Evolutionary conservation across 176 grass and related monocot genomes (phyloP).

Genomic region (Bothriochloa decipiens): DNA sequence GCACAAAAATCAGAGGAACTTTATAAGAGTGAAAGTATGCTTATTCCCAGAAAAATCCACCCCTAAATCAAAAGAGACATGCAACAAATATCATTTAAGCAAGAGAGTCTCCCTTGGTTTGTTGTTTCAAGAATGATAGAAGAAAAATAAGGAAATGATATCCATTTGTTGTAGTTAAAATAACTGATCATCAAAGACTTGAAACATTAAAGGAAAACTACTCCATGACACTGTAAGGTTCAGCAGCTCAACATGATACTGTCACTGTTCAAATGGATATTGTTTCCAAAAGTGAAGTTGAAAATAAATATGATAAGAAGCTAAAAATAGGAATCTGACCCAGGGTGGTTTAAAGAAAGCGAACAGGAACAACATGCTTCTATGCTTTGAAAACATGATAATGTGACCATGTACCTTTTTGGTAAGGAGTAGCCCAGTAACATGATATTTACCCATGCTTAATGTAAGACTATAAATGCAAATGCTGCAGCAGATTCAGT

Average conservation of each 20-base stretch:
- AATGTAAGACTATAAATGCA: neutral
- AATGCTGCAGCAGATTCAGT: neutral
- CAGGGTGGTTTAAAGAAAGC: neutral
- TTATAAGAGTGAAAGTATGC: neutral
- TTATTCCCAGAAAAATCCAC: neutral
- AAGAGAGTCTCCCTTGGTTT: neutral
- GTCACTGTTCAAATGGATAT: neutral
- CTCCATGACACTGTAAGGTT: neutral
- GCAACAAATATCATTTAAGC: constrained; percentile 4
- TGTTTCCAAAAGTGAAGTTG: neutral
- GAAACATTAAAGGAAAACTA: constrained; percentile 1
- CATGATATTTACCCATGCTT: neutral
- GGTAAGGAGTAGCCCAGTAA: neutral
- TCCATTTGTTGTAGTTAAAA: constrained; percentile 1
- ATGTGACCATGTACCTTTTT: neutral
- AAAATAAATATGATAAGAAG: neutral
- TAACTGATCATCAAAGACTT: neutral
- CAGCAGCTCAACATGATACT: neutral
- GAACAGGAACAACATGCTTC: neutral
- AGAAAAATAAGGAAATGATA: neutral
- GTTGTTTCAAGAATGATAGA: neutral
- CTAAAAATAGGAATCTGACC: neutral
- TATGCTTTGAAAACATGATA: neutral
- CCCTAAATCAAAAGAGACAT: neutral
- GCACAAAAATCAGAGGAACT: neutral